Conservation (phyloP, 352 stramenopile species). For the Peronospora farinosa region DNA sequence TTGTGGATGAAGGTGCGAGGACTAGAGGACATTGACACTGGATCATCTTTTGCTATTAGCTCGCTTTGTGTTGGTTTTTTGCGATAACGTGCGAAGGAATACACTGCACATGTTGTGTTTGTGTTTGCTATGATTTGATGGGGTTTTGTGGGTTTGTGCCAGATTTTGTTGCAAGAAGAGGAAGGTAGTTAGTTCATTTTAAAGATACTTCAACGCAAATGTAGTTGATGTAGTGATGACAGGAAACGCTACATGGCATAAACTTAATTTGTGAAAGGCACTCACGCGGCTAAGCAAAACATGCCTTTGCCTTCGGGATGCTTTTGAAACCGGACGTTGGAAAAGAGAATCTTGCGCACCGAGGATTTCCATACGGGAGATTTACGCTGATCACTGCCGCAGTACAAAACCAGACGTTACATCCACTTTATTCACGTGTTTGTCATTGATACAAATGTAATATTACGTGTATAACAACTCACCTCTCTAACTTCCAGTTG, state of each 20-base stretch:
- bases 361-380: constrained; percentile 87
- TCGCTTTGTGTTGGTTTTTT: constrained; percentile 14
- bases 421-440: background rate
- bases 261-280: background rate
- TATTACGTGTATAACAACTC: background rate
- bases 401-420: constrained; percentile 12
- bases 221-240: constrained; percentile 12
- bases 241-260: constrained; percentile 9
- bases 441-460: constrained; percentile 1
- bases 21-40: constrained; percentile 3
- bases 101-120: constrained; percentile 13
- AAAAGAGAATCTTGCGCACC: constrained; percentile 87
- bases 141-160: background rate
- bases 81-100: constrained; percentile 14
- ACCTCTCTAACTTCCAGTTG: constrained; percentile 88
- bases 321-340: constrained; percentile 80
- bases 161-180: background rate
- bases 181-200: background rate
- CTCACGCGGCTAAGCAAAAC: constrained; percentile 65
- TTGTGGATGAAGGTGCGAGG: background rate
- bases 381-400: constrained; percentile 67
- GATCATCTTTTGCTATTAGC: constrained; percentile 7
- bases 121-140: constrained; percentile 5
- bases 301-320: constrained; percentile 63
- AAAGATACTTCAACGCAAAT: background rate